These are phyloP conservation scores for Amanita rubescens DNA, from an alignment of 768 basidiomycete species.

Conservation along the genomic window DNA sequence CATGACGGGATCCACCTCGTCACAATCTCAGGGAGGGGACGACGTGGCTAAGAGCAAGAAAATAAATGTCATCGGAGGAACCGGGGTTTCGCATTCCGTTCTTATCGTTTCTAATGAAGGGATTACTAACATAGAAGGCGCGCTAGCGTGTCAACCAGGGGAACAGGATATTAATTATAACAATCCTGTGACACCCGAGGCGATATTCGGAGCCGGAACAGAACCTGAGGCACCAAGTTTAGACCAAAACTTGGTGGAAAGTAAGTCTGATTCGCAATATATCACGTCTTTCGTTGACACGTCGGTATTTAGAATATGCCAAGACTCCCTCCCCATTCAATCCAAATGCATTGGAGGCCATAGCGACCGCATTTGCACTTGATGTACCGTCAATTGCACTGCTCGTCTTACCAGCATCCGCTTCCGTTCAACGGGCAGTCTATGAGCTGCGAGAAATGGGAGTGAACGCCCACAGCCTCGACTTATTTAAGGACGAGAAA, in stretches of 20 bases:
- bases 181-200: slow-evolving; percentile 14
- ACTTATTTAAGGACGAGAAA: slow-evolving; percentile 38
- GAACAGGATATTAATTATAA: slow-evolving; percentile 11
- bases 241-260: slow-evolving; percentile 16
- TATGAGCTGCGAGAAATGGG: slow-evolving; percentile 60
- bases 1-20: not conserved
- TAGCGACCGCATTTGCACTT: slow-evolving; percentile 63
- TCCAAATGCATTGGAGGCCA: slow-evolving; percentile 52
- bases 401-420: slow-evolving; percentile 57
- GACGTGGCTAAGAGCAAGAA: slow-evolving; percentile 1
- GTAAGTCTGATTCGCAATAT: slow-evolving; percentile 13
- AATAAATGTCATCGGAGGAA: slow-evolving; percentile 14
- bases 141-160: slow-evolving; percentile 24
- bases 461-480: slow-evolving; percentile 56
- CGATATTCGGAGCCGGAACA: slow-evolving; percentile 11
- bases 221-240: slow-evolving; percentile 10
- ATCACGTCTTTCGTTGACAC: slow-evolving; percentile 9
- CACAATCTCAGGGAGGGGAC: not conserved
- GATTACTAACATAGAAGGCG: slow-evolving; percentile 49
- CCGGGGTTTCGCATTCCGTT: slow-evolving; percentile 40
- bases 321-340: slow-evolving; percentile 46
- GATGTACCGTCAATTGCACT: slow-evolving; percentile 64
- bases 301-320: slow-evolving; percentile 30
- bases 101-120: slow-evolving; percentile 53
- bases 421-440: slow-evolving; percentile 54